Evolutionary conservation across 2,329 filamentous ascomycete genomes (phyloP).

Genomic region (Macrophomina tecta): DNA sequence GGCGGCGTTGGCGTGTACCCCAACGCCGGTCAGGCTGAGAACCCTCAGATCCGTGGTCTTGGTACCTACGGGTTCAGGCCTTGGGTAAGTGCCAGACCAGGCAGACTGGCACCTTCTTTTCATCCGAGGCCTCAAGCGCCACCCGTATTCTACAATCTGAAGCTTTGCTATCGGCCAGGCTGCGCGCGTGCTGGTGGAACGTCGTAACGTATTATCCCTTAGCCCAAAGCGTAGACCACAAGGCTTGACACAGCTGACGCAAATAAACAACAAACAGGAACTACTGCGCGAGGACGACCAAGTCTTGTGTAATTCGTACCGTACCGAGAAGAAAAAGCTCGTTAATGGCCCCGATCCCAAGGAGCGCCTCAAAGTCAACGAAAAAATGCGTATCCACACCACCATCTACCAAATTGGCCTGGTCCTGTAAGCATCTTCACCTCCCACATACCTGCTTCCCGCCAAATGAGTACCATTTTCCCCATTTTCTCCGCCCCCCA

Average conservation of each 20-base stretch:
- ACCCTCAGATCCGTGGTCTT: not conserved
- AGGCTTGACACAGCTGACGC: not conserved
- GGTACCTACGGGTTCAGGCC: not conserved
- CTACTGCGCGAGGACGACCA: not conserved
- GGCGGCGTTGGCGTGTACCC: slow-evolving; percentile 1
- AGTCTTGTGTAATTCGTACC: not conserved
- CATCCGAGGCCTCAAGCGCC: too few species aligned
- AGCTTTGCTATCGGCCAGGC: too few species aligned
- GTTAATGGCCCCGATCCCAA: not conserved
- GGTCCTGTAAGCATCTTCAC: not conserved
- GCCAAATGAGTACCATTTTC: not conserved
- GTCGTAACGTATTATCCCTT: too few species aligned
- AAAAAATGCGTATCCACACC: not conserved
- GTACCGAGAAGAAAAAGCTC: not conserved
- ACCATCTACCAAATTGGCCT: slow-evolving; percentile 8
- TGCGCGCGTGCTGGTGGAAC: too few species aligned
- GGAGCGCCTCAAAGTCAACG: not conserved
- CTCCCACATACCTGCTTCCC: not conserved
- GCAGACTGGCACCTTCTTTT: too few species aligned
- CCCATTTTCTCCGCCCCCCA: too few species aligned
- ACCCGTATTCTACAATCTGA: too few species aligned
- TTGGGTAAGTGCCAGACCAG: slow-evolving; percentile 1
- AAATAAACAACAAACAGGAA: not conserved
- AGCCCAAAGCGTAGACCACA: too few species aligned
- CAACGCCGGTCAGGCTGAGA: not conserved